Percentiles rank a stretch among this genome's conserved stretches.
These are phyloP conservation scores for Immersiella caudata DNA, from an alignment of 495 filamentous ascomycete species.

Conservation along the genomic window DNA sequence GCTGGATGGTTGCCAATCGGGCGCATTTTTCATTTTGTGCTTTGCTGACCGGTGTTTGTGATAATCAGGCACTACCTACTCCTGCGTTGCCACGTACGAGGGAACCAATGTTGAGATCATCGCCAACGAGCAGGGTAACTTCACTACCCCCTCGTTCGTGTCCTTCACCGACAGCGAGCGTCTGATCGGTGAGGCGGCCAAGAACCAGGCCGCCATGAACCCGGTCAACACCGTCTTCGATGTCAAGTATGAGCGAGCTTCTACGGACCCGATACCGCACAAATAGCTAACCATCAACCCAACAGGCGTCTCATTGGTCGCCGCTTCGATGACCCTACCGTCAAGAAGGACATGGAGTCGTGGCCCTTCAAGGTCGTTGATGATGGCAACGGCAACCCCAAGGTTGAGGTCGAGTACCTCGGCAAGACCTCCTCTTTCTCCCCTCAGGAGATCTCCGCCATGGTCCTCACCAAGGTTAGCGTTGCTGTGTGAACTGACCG, in stretches of 20 bases:
- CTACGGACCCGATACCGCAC: neutral
- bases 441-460: slow-evolving; percentile 95
- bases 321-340: slow-evolving; percentile 89
- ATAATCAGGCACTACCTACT: slow-evolving; percentile 91
- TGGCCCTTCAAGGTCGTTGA: slow-evolving; percentile 99
- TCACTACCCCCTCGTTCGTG: slow-evolving; percentile 97
- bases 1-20: neutral
- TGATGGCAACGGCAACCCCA: slow-evolving; percentile 76
- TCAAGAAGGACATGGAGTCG: slow-evolving; percentile 97
- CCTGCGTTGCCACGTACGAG: slow-evolving; percentile 99
- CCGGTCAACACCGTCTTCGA: slow-evolving; percentile 97
- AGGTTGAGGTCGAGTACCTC: slow-evolving; percentile 95
- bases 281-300: slow-evolving; percentile 32
- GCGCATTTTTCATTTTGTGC: slow-evolving; percentile 7
- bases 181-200: slow-evolving; percentile 97
- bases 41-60: slow-evolving; percentile 21
- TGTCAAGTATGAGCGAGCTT: slow-evolving; percentile 64
- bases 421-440: slow-evolving; percentile 93
- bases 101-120: slow-evolving; percentile 99
- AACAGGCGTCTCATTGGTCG: slow-evolving; percentile 89
- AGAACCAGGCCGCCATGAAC: slow-evolving; percentile 99
- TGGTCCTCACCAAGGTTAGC: slow-evolving; percentile 85
- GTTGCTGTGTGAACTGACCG: neutral
- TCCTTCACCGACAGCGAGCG: slow-evolving; percentile 98
- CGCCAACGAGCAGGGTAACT: slow-evolving; percentile 99